Conservation (phyloP, 2,329 filamentous ascomycete genomes). For the Eurotiales sp. region DNA sequence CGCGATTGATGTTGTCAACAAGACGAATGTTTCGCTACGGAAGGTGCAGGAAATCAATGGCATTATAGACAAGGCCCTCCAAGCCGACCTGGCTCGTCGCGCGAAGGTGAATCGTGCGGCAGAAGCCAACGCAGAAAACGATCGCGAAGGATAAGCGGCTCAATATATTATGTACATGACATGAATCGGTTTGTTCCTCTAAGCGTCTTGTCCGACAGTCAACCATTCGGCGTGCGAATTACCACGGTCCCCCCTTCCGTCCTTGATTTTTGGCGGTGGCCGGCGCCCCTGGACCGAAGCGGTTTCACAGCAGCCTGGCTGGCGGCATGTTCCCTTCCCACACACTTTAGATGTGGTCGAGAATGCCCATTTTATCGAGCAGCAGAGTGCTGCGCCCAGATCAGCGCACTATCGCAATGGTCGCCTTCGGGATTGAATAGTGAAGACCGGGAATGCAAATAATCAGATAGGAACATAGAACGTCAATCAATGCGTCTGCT, state of each 20-base stretch:
- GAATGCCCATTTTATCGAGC: not conserved
- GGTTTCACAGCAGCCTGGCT: conserved; percentile 11
- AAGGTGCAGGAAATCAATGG: conserved; percentile 79
- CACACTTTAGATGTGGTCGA: not conserved
- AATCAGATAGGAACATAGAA: too few species aligned
- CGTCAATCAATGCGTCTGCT: too few species aligned
- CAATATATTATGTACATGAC: not conserved
- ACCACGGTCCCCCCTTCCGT: not conserved
- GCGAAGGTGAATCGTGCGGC: conserved; percentile 70
- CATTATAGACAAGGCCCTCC: conserved; percentile 68
- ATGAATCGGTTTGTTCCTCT: not conserved
- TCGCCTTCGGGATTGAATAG: too few species aligned
- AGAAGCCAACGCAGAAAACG: conserved; percentile 81
- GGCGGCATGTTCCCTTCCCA: not conserved
- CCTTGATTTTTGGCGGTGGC: not conserved
- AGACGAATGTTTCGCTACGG: conserved; percentile 67
- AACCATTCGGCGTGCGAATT: not conserved
- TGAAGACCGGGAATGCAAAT: too few species aligned
- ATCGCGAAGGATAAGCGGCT: conserved; percentile 52
- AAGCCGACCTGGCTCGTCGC: conserved; percentile 65
- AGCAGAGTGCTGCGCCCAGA: not conserved
- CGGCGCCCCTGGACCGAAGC: conserved; percentile 8
- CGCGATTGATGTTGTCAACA: conserved; percentile 71
- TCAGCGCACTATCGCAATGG: not conserved
- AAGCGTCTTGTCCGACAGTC: not conserved